These are phyloP conservation scores for Rhizopus microsporus DNA, from an alignment of 371 early-diverging fungal genomes.

Conservation along the genomic window DNA sequence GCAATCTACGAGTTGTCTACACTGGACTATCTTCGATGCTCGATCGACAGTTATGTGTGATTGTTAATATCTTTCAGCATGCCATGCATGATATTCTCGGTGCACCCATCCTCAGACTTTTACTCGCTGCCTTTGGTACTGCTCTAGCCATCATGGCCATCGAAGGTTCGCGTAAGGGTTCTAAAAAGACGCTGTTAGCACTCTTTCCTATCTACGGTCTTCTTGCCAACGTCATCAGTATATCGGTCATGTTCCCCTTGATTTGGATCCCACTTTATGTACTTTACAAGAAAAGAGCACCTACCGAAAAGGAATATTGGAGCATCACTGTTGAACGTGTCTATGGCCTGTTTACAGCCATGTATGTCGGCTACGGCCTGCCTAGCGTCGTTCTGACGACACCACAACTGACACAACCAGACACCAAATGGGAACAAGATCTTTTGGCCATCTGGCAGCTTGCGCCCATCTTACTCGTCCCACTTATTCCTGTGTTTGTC, in stretches of 20 bases:
- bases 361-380: conserved; percentile 19
- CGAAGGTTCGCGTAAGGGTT: conserved; percentile 28
- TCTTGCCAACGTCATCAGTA: conserved; percentile 16
- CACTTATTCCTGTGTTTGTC: conserved; percentile 9
- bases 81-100: conserved; percentile 20
- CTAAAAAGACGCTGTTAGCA: conserved; percentile 11
- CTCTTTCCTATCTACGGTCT: conserved; percentile 18
- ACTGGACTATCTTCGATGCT: conserved; percentile 10
- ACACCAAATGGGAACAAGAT: conserved; percentile 20
- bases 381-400: conserved; percentile 19
- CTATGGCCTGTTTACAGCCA: conserved; percentile 17
- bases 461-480: conserved; percentile 16
- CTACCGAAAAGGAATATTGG: not conserved
- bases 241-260: conserved; percentile 11
- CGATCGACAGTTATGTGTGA: conserved; percentile 17
- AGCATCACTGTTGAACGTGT: conserved; percentile 9
- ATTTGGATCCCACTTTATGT: conserved; percentile 24
- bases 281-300: not conserved
- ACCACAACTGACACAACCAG: not conserved
- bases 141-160: conserved; percentile 22
- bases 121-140: conserved; percentile 20
- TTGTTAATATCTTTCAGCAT: conserved; percentile 17
- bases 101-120: conserved; percentile 7
- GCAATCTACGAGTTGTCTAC: conserved; percentile 21
- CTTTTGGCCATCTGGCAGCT: conserved; percentile 17